phyloP scores from a whole-genome alignment of 129 eudicot species.

The Artemisia tridentata region DNA sequence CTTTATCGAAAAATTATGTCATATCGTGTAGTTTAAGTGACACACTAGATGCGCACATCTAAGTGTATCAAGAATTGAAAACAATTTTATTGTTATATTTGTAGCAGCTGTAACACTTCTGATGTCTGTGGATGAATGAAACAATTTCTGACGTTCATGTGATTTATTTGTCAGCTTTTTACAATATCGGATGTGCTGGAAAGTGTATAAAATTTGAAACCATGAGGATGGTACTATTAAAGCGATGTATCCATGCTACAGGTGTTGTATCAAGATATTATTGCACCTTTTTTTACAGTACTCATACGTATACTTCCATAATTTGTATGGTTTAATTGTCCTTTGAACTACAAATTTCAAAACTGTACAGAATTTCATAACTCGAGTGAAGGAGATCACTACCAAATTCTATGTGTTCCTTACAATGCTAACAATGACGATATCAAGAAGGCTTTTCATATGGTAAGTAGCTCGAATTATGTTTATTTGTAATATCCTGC shows the following conservation, averaged over 20 bases:
- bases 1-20: no score
- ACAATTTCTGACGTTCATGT: slow-evolving; percentile 11
- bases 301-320: not conserved
- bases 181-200: slow-evolving; percentile 33
- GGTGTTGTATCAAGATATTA: slow-evolving; percentile 41
- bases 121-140: slow-evolving; percentile 2
- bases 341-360: not conserved
- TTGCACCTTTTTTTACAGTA: slow-evolving; percentile 6
- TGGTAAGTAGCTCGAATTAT: slow-evolving; percentile 40
- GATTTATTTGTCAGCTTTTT: slow-evolving; percentile 36
- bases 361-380: slow-evolving; percentile 39
- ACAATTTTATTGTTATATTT: no score
- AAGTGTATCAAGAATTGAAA: no score
- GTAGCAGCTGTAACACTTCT: not conserved
- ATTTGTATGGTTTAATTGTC: not conserved
- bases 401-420: slow-evolving; percentile 72
- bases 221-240: slow-evolving; percentile 29
- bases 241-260: slow-evolving; percentile 81
- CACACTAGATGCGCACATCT: no score
- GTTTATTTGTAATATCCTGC: not conserved
- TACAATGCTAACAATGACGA: slow-evolving; percentile 67
- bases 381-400: slow-evolving; percentile 52
- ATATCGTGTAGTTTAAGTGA: no score
- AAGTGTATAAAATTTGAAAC: slow-evolving; percentile 35
- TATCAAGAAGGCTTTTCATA: slow-evolving; percentile 88